Base-by-base conservation (phyloP, 2,329 filamentous ascomycete genomes). In the Karstenula rhodostoma region DNA sequence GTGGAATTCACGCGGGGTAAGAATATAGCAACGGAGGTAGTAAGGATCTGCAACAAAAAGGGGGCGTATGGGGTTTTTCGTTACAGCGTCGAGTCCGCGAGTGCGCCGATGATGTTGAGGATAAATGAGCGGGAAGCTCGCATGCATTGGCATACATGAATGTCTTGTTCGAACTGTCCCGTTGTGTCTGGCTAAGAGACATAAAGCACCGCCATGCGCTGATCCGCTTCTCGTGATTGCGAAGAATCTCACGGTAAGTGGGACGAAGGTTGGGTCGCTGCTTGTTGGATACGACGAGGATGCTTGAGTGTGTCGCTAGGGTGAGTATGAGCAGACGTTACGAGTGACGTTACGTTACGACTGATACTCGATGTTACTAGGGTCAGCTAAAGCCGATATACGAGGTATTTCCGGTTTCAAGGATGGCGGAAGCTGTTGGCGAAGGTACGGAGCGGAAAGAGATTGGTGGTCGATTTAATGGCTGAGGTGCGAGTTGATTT, bases 381-480 rank as follows among this genome's bases (percentile, higher is more conserved):
- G 67, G 84, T 1, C 68, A 81, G 61, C 66, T 85, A 47, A 80
- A 81, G 66, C 77, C 78, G 50, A 81, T 85, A 15, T 77, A 75
- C 19, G 82, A 84, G 61, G 78, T 84, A 1, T 76, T 79, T 55
- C 77, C 77, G 0, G 69, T 84, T 47, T 77, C 78, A 23, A 69
- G 75, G 23, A 73, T 84, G 56, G 74, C 82, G 7, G 82, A 84
- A 56, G 82, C 79, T n/a, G 80, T 85, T 85, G 13, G 75, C 82
- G 58, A 80, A 81, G 59, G 64, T 86, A 66, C 72, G 77, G 42
- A 73, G 72, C 43, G 82, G 82, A 1, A 74, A 85, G 57, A 77
- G 83, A 6, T 76, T 83, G 50, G 83, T 85, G 15, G 78, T 85
- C 32, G 80, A 84, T 61, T 85, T 85, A 82, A 85, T 48, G 51